Evolutionary conservation across 2,329 filamentous ascomycete genomes (phyloP), one percentile per base, ranked within the genome.

Genomic region (Phialophora verrucosa): DNA sequence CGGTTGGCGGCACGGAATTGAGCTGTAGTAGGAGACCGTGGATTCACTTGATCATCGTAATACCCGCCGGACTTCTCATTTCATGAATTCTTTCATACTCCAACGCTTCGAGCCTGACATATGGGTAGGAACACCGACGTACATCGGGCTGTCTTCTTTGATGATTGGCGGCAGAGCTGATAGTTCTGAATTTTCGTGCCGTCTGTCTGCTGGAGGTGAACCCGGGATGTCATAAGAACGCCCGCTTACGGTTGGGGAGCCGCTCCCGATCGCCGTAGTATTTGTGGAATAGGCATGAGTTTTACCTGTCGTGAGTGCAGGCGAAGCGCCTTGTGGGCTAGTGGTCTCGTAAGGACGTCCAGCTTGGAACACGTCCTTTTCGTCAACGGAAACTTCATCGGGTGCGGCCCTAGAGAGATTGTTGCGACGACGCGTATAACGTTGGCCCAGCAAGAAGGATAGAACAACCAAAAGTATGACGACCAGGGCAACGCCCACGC

Each of bases 61-160:
- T 8, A 44, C 14, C 14, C 38, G 2, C n/a, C 8, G 38, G 14
- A 44, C n/a, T 31, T 35, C 17, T 64, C 42, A 67, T 68, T 50
- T 66, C 50, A 68, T 64, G 60, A 64, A 70, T 54, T 69, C 69
- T 56, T 69, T 66, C 64, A 66, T 70, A 51, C 69, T 70, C 69
- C 69, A 70, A 17, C 69, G 66, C 51, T 70, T 70, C 14, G 63
- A 67, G 5, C 69, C 69, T 20, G 66, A 67, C 64, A 70, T 67
- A 50, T 70, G 66, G 7, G 64, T 31, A 10, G 69, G 69, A 20
- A 70, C 66, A 11, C 66, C 69, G 31, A 70, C 62, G 54, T 69
- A 70, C 66, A 67, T 69, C n/a, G 56, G 68, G 17, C 54, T 59
- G 31, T 67, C 58, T 47, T 55, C 65, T 3, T 67, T 57, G n/a